Percentiles rank a stretch among this genome's conserved stretches.
Conservation (phyloP, 176 grass and related monocot species). For the Puya raimondii region DNA sequence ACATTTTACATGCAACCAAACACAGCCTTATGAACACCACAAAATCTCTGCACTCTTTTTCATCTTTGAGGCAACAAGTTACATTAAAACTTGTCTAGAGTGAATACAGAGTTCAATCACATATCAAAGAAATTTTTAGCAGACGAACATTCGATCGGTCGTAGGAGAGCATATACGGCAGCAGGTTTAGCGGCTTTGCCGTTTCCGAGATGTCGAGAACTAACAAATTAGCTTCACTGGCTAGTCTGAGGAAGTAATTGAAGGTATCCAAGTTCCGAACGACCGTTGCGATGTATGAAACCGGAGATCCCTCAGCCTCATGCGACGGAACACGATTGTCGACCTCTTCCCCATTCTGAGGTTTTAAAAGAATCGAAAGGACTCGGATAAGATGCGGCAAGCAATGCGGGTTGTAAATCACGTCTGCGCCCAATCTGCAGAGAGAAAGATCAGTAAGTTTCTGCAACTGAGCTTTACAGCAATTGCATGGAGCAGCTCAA, state of each 20-base stretch:
- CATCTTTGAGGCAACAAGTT: neutral
- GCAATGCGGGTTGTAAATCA: slow-evolving; percentile 68
- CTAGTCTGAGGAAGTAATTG: slow-evolving; percentile 49
- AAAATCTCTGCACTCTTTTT: too few species aligned
- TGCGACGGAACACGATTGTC: neutral
- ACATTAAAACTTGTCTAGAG: neutral
- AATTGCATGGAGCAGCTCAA: neutral
- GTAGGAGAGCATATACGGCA: slow-evolving; percentile 73
- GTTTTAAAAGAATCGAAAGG: slow-evolving; percentile 31
- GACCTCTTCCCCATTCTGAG: neutral
- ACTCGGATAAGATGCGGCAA: slow-evolving; percentile 62
- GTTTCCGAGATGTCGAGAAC: slow-evolving; percentile 41
- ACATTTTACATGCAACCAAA: too few species aligned
- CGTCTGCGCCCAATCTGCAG: slow-evolving; percentile 77
- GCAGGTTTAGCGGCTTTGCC: slow-evolving; percentile 32
- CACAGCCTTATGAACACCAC: too few species aligned
- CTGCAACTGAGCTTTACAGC: neutral
- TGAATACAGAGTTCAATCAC: neutral
- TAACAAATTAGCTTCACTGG: slow-evolving; percentile 39
- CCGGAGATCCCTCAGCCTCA: slow-evolving; percentile 15
- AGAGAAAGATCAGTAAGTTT: neutral
- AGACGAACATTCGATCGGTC: slow-evolving; percentile 68
- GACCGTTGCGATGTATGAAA: slow-evolving; percentile 68
- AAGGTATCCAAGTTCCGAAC: slow-evolving; percentile 75
- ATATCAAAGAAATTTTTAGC: slow-evolving; percentile 27